Evolutionary conservation across 306 rosid genomes (phyloP).

Genomic region (Cajanus cajan): DNA sequence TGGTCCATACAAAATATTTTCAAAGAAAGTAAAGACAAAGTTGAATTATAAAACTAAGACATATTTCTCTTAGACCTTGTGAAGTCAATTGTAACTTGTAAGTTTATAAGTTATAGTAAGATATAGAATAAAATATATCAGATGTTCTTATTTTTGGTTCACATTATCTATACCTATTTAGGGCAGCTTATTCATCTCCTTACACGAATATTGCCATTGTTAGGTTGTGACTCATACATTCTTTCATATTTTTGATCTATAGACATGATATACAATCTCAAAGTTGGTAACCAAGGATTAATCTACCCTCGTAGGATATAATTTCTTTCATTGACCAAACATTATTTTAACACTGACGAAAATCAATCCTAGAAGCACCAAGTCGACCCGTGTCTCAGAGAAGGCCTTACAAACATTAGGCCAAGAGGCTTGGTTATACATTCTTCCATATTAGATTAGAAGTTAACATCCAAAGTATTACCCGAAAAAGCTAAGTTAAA

Average conservation of each 20-base stretch:
- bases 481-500: constrained; percentile 9
- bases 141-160: background rate
- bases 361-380: too few relatives aligned
- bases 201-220: background rate
- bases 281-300: too few relatives aligned
- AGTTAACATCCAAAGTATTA: background rate
- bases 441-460: constrained; percentile 9
- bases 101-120: background rate
- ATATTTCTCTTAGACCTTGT: background rate
- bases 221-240: background rate
- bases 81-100: background rate
- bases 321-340: too few relatives aligned
- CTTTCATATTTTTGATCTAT: constrained; percentile 1
- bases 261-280: too few relatives aligned
- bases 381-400: too few relatives aligned
- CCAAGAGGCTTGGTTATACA: too few relatives aligned
- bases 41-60: background rate
- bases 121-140: background rate
- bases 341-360: too few relatives aligned
- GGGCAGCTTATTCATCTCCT: background rate
- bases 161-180: background rate
- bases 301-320: too few relatives aligned
- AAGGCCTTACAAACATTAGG: too few relatives aligned
- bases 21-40: background rate
- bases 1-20: background rate